Evolutionary conservation across 805 yeast species (phyloP), one percentile per base, ranked within the genome.

Genomic region (Hanseniaspora singularis): DNA sequence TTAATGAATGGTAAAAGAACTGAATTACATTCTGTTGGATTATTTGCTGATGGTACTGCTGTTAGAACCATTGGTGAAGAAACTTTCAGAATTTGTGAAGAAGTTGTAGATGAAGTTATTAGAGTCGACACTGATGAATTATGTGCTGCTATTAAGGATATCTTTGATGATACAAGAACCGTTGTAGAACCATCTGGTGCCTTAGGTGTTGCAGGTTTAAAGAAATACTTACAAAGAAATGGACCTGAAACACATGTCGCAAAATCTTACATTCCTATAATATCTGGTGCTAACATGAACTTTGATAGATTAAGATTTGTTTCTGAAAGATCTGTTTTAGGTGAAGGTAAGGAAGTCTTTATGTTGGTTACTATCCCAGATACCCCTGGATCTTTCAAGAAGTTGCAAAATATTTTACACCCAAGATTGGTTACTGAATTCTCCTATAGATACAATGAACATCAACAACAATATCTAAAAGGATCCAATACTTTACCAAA

Each of bases 131-230:
- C 96, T 11, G 97, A 88, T 63, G 98, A 92, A 67, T 78, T 92
- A 49, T 84, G 82, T 70, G 98, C 98, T 18, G 97, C 96, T 36
- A 87, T 92, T 53, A 89, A 92, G 62, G 99, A 92, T 61, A 78
- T 92, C 37, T 92, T 92, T 59, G 95, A 87, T 62, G 99, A 92
- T 57, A 89, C 97, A 1, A 74, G 99, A 64, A 75, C 88, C 53
- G 76, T 92, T 49, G 83, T 86, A 30, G 99, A 92, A 65, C 99
- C 99, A 8, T 81, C 96, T 4, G 99, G 99, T 53, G 98, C 98
- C 0, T 72, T 94, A 63, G 71, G 94, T 3, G 96, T 89, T 39
- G 98, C 99, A 2, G 99, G 97, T 46, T 64, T 88, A 70, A 86
- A 85, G 59, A 80, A 79, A 56, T 92, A 87, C 61, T 72, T 89